A percentile compares a stretch with the other conserved stretches of the same genome.
phyloP scores from a whole-genome alignment of 495 filamentous ascomycete species.

The Penicillium chermesinum region DNA sequence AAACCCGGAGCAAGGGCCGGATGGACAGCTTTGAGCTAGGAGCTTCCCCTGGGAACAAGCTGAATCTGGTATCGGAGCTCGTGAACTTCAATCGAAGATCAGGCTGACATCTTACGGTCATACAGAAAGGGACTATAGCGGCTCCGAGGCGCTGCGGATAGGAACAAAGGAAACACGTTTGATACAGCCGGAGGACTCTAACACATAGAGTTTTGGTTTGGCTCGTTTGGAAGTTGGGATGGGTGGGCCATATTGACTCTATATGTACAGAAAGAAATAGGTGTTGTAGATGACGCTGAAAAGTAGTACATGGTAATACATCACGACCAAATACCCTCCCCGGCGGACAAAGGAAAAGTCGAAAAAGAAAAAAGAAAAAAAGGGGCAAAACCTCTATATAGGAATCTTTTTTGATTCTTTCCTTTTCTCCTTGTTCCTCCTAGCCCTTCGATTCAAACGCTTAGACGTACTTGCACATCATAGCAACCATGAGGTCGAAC shows the following conservation, averaged over 20 bases:
- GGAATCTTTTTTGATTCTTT: constrained; percentile 10
- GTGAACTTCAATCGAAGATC: not conserved
- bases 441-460: constrained; percentile 18
- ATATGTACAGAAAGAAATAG: constrained; percentile 43
- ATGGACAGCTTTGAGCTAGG: constrained; percentile 1
- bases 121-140: not conserved
- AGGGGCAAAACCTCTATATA: constrained; percentile 14
- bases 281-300: constrained; percentile 36
- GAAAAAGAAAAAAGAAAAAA: constrained; percentile 7
- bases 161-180: constrained; percentile 7
- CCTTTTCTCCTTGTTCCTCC: constrained; percentile 13
- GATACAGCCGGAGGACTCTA: constrained; percentile 25
- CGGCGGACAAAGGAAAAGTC: constrained; percentile 21
- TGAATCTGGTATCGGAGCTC: not conserved
- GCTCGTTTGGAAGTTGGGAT: constrained; percentile 30
- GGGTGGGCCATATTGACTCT: constrained; percentile 38
- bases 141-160: constrained; percentile 1
- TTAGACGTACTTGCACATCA: constrained; percentile 71
- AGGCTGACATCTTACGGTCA: not conserved
- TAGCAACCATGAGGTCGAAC: constrained; percentile 89
- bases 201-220: constrained; percentile 36
- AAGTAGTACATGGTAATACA: constrained; percentile 40
- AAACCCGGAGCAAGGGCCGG: constrained; percentile 4
- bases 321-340: constrained; percentile 34
- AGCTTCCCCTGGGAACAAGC: not conserved